Conservation (phyloP, 2,329 filamentous ascomycete species). For the Rasamsonia emersonii region DNA sequence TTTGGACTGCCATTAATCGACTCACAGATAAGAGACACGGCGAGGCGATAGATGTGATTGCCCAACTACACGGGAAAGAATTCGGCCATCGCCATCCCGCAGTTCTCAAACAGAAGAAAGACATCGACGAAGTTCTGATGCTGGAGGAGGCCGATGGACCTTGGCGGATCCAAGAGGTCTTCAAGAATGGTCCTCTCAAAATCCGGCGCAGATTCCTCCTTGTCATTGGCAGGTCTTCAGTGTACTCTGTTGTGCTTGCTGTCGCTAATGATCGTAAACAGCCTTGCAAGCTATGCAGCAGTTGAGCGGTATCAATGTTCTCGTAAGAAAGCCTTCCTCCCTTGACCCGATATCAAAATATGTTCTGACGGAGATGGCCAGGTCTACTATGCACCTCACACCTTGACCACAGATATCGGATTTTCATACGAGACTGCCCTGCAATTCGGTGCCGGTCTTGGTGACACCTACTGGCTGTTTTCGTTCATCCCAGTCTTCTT, state of each 20-base stretch:
- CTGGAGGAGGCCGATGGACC: slow-evolving; percentile 1
- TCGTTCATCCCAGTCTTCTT: neutral
- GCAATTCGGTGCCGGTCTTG: slow-evolving; percentile 2
- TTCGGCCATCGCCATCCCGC: neutral
- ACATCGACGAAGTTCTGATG: slow-evolving; percentile 1
- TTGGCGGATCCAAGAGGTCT: neutral
- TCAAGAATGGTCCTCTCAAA: neutral
- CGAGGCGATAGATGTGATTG: neutral
- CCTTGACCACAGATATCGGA: too few species aligned
- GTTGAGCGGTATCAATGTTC: too few species aligned
- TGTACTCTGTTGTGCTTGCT: too few species aligned
- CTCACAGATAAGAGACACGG: neutral
- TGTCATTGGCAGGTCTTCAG: neutral
- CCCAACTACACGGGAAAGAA: neutral
- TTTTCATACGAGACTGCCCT: slow-evolving; percentile 1
- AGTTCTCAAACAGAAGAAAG: slow-evolving; percentile 1
- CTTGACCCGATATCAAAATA: too few species aligned
- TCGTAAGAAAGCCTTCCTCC: too few species aligned
- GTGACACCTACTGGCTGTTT: slow-evolving; percentile 2
- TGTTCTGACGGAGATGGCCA: too few species aligned
- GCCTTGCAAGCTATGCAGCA: too few species aligned
- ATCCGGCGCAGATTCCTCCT: neutral
- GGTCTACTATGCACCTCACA: too few species aligned
- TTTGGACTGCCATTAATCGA: too few species aligned
- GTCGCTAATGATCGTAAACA: too few species aligned